Evolutionary conservation across 441 rosid species (phyloP).

Genomic region (Bocquillonia castaneifolia): DNA sequence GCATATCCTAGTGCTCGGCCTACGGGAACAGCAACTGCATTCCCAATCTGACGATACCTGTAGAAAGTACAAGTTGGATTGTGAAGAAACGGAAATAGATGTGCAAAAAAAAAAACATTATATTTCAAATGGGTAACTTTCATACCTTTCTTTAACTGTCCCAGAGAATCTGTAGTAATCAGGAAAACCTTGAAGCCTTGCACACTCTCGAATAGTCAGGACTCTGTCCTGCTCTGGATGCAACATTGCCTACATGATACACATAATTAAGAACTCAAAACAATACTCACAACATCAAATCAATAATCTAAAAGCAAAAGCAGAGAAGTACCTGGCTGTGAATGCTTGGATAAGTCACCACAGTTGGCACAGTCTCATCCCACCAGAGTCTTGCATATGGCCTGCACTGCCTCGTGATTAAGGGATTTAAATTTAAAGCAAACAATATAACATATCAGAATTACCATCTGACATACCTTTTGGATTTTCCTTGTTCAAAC

Average conservation of each 20-base stretch:
- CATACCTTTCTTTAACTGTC: constrained; percentile 64
- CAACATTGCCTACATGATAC: constrained; percentile 42
- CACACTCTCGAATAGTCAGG: constrained; percentile 75
- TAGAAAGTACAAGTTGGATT: background rate
- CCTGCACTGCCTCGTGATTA: constrained; percentile 30
- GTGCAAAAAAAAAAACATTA: background rate
- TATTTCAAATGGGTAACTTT: background rate
- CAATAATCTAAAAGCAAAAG: constrained; percentile 9
- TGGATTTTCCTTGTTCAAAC: constrained; percentile 71
- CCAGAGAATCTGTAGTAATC: constrained; percentile 87
- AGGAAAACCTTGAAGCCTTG: constrained; percentile 95
- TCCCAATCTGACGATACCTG: constrained; percentile 88
- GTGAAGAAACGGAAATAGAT: background rate
- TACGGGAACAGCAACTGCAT: constrained; percentile 84
- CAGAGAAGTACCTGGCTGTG: constrained; percentile 55
- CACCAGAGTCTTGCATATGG: constrained; percentile 94
- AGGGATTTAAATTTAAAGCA: constrained; percentile 5
- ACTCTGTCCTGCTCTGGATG: constrained; percentile 97
- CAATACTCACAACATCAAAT: constrained; percentile 8
- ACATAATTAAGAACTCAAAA: constrained; percentile 13
- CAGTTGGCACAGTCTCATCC: constrained; percentile 90
- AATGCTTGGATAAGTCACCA: constrained; percentile 59
- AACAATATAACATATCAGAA: constrained; percentile 16
- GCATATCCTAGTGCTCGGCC: constrained; percentile 79
- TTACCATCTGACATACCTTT: constrained; percentile 43